A percentile compares a stretch with the other conserved stretches of the same genome.
These are phyloP conservation scores for Atractiella rhizophila DNA, from an alignment of 768 basidiomycete species.

Conservation along the genomic window DNA sequence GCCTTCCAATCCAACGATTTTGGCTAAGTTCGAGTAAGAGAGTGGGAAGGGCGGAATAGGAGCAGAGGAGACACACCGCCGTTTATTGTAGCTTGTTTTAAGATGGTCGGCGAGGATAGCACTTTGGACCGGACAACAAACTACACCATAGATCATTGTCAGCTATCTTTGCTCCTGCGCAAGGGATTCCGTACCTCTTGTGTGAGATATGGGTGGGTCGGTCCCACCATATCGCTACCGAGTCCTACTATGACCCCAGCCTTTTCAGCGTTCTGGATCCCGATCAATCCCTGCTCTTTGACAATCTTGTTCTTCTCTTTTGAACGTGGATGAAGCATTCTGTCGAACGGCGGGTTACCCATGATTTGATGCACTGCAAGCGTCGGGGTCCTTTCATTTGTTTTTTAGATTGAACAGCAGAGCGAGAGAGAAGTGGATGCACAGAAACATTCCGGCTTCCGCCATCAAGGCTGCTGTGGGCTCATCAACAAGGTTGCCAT, in stretches of 20 bases:
- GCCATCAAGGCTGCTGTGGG: conserved; percentile 27
- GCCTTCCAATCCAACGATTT: conserved; percentile 22
- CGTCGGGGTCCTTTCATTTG: no score
- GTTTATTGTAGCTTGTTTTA: conserved; percentile 27
- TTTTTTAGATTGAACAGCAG: no score
- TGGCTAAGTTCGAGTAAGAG: conserved; percentile 13
- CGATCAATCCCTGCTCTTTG: conserved; percentile 24
- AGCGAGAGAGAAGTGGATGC: no score
- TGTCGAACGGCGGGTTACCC: conserved; percentile 26
- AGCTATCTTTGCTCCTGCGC: conserved; percentile 41
- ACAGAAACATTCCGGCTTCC: conserved; percentile 24
- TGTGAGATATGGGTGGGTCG: neutral
- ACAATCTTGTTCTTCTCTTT: conserved; percentile 26
- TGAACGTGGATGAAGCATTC: conserved; percentile 23
- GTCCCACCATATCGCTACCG: neutral
- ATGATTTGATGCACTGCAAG: conserved; percentile 27
- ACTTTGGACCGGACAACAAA: conserved; percentile 25
- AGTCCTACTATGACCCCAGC: conserved; percentile 25
- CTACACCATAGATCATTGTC: conserved; percentile 34
- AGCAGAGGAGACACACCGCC: conserved; percentile 9
- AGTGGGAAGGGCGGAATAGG: no score
- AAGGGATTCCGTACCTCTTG: conserved; percentile 22
- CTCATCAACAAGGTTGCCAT: conserved; percentile 27
- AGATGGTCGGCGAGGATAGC: conserved; percentile 20
- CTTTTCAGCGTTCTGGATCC: conserved; percentile 25